Evolutionary conservation across 768 basidiomycete genomes (phyloP).

Genomic region (Tylopilus vinaceipallidus): DNA sequence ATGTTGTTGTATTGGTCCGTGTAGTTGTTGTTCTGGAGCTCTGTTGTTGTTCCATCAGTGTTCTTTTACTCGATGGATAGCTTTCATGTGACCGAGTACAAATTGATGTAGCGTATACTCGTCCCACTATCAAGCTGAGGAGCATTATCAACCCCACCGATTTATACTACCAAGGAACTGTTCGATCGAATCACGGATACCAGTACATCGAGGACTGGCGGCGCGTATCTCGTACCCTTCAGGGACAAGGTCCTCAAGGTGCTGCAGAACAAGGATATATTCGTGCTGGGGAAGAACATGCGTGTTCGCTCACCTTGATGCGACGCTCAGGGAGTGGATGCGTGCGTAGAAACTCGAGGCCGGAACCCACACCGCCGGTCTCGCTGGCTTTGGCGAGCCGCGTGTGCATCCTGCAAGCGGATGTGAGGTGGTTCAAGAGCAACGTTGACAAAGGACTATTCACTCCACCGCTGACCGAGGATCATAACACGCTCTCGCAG

Average conservation of each 20-base stretch:
- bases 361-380: constrained; percentile 22
- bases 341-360: constrained; percentile 68
- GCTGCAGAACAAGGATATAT: constrained; percentile 29
- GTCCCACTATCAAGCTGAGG: neutral
- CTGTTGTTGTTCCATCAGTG: neutral
- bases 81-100: neutral
- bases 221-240: constrained; percentile 56
- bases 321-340: constrained; percentile 78
- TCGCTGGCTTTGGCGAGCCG: constrained; percentile 62
- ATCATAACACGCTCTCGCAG: constrained; percentile 84
- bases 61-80: neutral
- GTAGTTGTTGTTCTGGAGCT: neutral
- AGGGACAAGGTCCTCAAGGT: constrained; percentile 52
- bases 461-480: constrained; percentile 75
- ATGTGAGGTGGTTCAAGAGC: neutral
- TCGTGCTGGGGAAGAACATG: neutral
- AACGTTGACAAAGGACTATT: neutral
- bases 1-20: constrained; percentile 3
- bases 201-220: constrained; percentile 54
- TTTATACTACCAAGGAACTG: constrained; percentile 19
- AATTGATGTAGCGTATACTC: neutral
- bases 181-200: constrained; percentile 33
- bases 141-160: constrained; percentile 13
- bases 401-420: constrained; percentile 57
- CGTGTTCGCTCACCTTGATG: constrained; percentile 52